phyloP scores from a whole-genome alignment of 2,329 filamentous ascomycete genomes.

The Xylaria sp. region DNA sequence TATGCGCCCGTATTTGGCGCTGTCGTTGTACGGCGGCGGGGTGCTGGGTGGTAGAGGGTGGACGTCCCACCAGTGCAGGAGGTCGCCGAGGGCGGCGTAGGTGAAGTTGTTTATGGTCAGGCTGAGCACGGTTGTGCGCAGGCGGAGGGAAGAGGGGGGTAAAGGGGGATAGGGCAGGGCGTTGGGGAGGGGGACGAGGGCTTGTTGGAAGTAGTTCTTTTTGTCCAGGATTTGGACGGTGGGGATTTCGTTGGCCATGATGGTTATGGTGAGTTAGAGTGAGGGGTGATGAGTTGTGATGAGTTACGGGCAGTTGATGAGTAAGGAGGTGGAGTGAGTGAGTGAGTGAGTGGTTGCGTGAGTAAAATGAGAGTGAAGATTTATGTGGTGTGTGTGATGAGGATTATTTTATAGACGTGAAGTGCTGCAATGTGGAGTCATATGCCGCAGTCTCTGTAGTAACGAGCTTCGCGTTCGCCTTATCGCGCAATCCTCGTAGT shows the following conservation, averaged over 20 bases:
- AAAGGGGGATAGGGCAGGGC: conserved; percentile 44
- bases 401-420: background rate
- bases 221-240: conserved; percentile 49
- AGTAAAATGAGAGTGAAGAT: background rate
- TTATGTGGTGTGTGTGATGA: background rate
- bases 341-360: background rate
- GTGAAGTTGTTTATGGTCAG: conserved; percentile 52
- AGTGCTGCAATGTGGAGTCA: background rate
- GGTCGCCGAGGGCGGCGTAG: conserved; percentile 49
- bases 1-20: conserved; percentile 56
- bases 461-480: background rate
- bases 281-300: background rate
- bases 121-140: conserved; percentile 47
- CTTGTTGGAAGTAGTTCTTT: conserved; percentile 47
- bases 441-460: too few species aligned
- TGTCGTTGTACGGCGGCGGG: conserved; percentile 52
- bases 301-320: background rate
- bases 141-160: conserved; percentile 47
- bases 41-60: conserved; percentile 55
- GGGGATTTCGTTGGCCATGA: conserved; percentile 46
- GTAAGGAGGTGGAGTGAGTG: background rate
- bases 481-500: background rate
- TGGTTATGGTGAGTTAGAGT: conserved; percentile 5
- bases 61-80: conserved; percentile 55
- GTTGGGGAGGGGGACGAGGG: conserved; percentile 44